Conservation (phyloP, 1,284 basidiomycete species). For the Sanghuangporus baumii region DNA sequence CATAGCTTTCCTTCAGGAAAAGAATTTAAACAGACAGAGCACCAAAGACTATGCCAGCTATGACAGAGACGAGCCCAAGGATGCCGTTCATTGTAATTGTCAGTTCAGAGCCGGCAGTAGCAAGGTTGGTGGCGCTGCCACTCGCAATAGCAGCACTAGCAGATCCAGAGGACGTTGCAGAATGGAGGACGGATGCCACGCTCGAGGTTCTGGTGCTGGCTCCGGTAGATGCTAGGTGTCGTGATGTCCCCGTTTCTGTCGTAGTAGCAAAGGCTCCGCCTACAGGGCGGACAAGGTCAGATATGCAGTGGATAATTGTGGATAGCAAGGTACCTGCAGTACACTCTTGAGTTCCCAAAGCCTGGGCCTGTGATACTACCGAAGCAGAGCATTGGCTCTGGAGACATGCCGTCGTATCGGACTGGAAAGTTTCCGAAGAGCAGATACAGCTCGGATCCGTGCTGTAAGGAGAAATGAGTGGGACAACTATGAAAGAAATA, state of each 20-base stretch:
- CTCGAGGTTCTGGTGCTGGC: background rate
- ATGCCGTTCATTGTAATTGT: background rate
- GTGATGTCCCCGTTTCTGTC: background rate
- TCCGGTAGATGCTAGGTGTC: background rate
- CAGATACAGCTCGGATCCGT: slow-evolving; percentile 8
- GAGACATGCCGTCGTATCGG: slow-evolving; percentile 1
- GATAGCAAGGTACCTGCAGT: background rate
- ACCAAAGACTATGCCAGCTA: background rate
- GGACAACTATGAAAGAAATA: background rate
- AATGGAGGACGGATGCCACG: background rate
- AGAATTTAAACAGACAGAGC: background rate
- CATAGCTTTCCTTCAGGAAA: background rate
- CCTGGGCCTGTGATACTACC: background rate
- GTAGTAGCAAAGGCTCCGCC: background rate
- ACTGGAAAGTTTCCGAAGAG: slow-evolving; percentile 10
- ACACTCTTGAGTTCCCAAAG: background rate
- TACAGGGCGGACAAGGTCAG: background rate
- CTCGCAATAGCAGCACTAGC: background rate
- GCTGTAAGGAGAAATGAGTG: background rate
- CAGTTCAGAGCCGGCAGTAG: background rate
- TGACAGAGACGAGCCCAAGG: background rate
- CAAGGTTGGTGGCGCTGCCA: background rate
- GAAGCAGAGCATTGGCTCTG: background rate
- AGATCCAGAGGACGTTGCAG: background rate
- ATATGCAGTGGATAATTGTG: background rate